phyloP scores from a whole-genome alignment of 2,329 filamentous ascomycete species.

The Tetracladium maxilliforme region DNA sequence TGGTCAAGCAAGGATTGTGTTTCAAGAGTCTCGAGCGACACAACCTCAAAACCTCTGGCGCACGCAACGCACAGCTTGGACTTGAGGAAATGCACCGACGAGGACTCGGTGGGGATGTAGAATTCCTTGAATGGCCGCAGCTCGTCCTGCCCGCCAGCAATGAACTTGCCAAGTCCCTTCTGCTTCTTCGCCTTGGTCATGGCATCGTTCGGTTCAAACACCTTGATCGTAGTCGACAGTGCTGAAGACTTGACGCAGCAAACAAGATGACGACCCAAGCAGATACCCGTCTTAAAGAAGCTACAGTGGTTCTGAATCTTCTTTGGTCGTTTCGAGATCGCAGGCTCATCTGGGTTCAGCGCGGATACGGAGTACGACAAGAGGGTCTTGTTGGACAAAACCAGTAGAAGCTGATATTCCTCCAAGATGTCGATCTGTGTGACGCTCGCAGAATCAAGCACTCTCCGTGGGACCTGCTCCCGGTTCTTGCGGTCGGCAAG shows the following conservation, averaged over 20 bases:
- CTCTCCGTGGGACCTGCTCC: constrained; percentile 66
- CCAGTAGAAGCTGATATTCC: constrained; percentile 82
- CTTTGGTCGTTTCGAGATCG: constrained; percentile 72
- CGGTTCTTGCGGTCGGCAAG: constrained; percentile 82
- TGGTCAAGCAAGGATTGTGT: constrained; percentile 94
- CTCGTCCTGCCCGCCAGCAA: constrained; percentile 72
- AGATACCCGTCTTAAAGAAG: constrained; percentile 97
- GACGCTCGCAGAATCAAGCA: constrained; percentile 74
- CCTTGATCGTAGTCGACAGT: constrained; percentile 91
- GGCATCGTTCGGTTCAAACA: constrained; percentile 95
- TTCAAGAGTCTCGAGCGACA: constrained; percentile 92
- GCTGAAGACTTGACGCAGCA: constrained; percentile 93
- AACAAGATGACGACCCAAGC: constrained; percentile 82
- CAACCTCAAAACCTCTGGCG: constrained; percentile 90
- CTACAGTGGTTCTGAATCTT: constrained; percentile 97
- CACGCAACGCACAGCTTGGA: constrained; percentile 95
- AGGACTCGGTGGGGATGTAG: constrained; percentile 97
- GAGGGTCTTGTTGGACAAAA: constrained; percentile 85
- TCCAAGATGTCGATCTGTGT: constrained; percentile 94
- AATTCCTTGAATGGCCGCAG: constrained; percentile 97
- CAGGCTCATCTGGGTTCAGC: constrained; percentile 69
- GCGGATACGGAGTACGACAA: constrained; percentile 81
- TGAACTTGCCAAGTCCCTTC: constrained; percentile 94
- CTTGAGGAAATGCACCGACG: constrained; percentile 92
- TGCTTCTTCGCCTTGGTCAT: constrained; percentile 92